These are phyloP conservation scores for Annulohypoxylon truncatum DNA, from an alignment of 2,329 filamentous ascomycete species.

Conservation along the genomic window DNA sequence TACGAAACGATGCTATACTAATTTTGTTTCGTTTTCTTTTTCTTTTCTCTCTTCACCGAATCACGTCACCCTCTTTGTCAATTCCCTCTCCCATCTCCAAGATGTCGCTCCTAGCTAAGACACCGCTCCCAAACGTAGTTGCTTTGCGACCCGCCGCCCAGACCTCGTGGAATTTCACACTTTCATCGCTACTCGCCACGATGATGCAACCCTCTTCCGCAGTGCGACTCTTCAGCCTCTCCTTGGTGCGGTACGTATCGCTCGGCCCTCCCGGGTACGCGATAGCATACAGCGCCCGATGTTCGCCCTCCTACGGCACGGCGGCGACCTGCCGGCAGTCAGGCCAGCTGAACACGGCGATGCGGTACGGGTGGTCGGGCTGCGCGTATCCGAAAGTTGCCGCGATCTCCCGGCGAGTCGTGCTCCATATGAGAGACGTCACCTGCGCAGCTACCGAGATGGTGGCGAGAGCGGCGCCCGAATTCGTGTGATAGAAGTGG, in stretches of 20 bases:
- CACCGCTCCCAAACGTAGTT: constrained; percentile 64
- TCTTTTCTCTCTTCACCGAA: constrained; percentile 64
- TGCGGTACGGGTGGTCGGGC: constrained; percentile 87
- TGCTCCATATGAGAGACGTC: constrained; percentile 91
- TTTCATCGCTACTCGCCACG: constrained; percentile 90
- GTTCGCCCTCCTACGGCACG: constrained; percentile 84
- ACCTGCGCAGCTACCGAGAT: constrained; percentile 95
- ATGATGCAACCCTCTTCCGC: constrained; percentile 85
- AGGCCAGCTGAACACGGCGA: constrained; percentile 96
- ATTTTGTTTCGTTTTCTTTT: constrained; percentile 21
- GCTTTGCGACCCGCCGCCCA: constrained; percentile 76
- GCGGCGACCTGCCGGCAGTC: constrained; percentile 86
- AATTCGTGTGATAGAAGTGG: constrained; percentile 91
- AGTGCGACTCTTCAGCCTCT: constrained; percentile 62
- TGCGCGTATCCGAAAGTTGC: constrained; percentile 95
- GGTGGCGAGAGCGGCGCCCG: constrained; percentile 85
- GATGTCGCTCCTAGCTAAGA: constrained; percentile 86
- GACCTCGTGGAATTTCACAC: constrained; percentile 94
- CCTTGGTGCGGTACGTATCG: constrained; percentile 61
- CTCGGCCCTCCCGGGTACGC: constrained; percentile 73
- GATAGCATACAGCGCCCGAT: constrained; percentile 88
- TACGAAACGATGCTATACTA: constrained; percentile 18
- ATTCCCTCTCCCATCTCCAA: constrained; percentile 85
- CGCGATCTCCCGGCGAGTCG: constrained; percentile 84
- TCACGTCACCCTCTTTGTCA: constrained; percentile 77